Evolutionary conservation across 164 flowering plant species (phyloP), one percentile per base, ranked within the genome.

Genomic region (Sedum album): DNA sequence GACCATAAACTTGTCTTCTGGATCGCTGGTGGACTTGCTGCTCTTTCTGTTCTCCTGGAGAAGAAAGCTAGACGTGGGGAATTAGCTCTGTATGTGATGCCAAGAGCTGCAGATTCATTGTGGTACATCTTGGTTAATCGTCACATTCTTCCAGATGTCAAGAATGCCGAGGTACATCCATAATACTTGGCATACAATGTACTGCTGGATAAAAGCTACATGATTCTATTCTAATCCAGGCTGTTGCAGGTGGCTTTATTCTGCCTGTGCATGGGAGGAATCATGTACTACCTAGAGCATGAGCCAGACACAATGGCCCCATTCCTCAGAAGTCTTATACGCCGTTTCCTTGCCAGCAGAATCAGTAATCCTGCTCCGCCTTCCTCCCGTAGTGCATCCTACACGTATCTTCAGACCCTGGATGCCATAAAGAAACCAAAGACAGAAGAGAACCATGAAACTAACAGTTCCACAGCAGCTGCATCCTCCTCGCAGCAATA

Each of bases 261-360:
- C 70, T 86, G 90, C 73, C 70, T 85, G 21, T 93, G 96, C 73
- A 91, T 93, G 97, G 98, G 98, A 66, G 98, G 89, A 75, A 84
- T 93, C 49, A 93, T 91, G 98, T 91, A 89, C 69, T 93, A 86
- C 76, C 74, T 93, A 66, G 98, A 93, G 68, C 82, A 93, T 68
- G 98, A 93, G 74, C 98, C 98, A 17, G 91, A 91, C 65, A 93
- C 97, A 18, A 91, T 93, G 98, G 96, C 98, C 35, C 97, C 97
- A 38, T 88, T 91, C 72, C 86, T 93, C 17, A 79, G 97, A 74
- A 88, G 96, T 41, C 74, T 93, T 48, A 89, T 93, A 21, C 96
- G 94, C 20, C 94, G 98, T 33, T 93, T 93, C 79, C 91, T 93
- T 65, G 91, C 97, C 39, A 91, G 98, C 77, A 82, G 88, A 76